Base-by-base conservation (phyloP, 169 alveolate species). In the Eimeria nieschulzi region DNA sequence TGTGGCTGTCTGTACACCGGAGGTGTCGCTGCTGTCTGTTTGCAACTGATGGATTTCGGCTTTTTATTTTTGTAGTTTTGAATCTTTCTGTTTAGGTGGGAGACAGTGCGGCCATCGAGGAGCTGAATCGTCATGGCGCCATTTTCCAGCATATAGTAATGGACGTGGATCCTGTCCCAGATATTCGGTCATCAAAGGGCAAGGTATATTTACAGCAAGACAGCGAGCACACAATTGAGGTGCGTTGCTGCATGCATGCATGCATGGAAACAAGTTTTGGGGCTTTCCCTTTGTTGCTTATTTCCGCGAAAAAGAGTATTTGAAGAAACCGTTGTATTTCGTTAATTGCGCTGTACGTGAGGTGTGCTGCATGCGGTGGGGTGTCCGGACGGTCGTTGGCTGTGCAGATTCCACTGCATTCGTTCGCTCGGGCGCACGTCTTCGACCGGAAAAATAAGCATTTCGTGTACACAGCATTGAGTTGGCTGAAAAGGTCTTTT, bases 81-180 rank as follows among this genome's bases (percentile, higher is more conserved):
- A n/a, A n/a, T n/a, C n/a, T n/a, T n/a, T 39, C 7, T 72, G 46
- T 39, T 10, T 66, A 76, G 85, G 54, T 76, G 7, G 85, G 85
- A 0, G 85, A 76, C n/a, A 46, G 19, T 7, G 85, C 68, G 7
- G 85, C 85, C 13, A 76, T 76, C 15, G 68, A 76, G 68, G 85
- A 76, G 70, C 68, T 76, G 39, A 12, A 76, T 13, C 66, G 85
- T n/a, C 70, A 76, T 46, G 85, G 85, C 21, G 85, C 85, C 46
- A 23, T 76, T 17, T 53, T 46, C 10, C 85, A 76, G 51, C 85
- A 76, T 55, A 51, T 76, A 17, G 85, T 54, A 9, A n/a, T 76
- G 10, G 85, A 76, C 51, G 85, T 76, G 19, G 85, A 76, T 17
- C 85, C 85, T 8, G 85, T 76, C 7, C 85, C 85, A 7, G 85